A percentile compares a stretch with the other conserved stretches of the same genome.
Conservation (phyloP, 2,329 filamentous ascomycete genomes). For the Aspergillus brasiliensis region DNA sequence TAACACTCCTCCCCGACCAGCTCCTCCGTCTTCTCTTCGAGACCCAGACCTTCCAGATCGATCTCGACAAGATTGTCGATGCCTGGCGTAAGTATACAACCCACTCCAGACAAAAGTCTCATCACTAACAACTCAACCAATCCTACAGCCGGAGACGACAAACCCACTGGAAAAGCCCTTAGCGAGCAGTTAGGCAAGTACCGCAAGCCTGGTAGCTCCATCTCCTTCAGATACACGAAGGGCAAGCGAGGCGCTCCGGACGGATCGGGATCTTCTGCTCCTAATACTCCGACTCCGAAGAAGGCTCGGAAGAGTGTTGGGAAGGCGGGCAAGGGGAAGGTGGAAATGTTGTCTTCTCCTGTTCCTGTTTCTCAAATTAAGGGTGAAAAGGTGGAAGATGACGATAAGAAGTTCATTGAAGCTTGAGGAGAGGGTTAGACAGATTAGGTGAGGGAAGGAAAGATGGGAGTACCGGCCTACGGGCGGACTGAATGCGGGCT, state of each 20-base stretch:
- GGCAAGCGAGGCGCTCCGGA: neutral
- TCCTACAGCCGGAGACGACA: neutral
- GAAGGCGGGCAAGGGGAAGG: neutral
- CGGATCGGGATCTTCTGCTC: neutral
- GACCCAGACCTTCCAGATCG: slow-evolving; percentile 1
- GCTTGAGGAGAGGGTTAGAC: too few relatives aligned
- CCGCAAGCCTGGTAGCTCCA: neutral
- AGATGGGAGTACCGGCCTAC: neutral
- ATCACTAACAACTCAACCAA: neutral
- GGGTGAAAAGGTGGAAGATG: neutral
- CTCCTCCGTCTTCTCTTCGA: slow-evolving; percentile 4
- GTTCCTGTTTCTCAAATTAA: too few relatives aligned
- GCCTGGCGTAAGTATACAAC: slow-evolving; percentile 4
- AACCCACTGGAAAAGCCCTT: neutral
- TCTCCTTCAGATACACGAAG: neutral
- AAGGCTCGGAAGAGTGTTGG: neutral
- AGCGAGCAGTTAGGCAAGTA: neutral
- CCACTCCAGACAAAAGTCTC: neutral
- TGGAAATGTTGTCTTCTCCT: neutral
- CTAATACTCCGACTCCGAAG: neutral
- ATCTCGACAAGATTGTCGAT: slow-evolving; percentile 1
- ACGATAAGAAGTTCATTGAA: neutral
- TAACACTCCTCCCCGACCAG: neutral
- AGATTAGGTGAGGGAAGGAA: neutral
- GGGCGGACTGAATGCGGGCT: too few relatives aligned